Base-by-base conservation (phyloP, 768 basidiomycete genomes). In the Fibroporia radiculosa region DNA sequence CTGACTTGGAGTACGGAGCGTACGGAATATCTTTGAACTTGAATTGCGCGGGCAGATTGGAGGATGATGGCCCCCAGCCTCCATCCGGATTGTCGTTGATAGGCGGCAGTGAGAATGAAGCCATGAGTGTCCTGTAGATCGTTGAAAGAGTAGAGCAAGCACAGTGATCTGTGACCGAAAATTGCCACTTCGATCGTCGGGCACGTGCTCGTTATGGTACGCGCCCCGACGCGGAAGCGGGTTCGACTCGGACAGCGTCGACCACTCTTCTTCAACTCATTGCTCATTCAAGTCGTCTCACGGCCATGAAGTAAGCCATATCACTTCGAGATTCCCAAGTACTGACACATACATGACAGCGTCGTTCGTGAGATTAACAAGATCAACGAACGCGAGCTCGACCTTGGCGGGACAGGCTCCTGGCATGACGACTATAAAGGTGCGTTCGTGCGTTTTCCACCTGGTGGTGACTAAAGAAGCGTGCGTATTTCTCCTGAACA, bases 1-100 rank as follows among this genome's bases (percentile, higher is more conserved):
- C 96, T 28, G 90, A 83, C 79, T 99, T 99, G 67, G 92, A 92
- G 75, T 90, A 98, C 4, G 93, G 93, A 1, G 95, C 93, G 61
- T 98, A 99, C 36, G 96, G 96, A 48, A 98, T 96, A 56, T 97
- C 96, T 66, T 90, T 92, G 77, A 96, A 96, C 67, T 93, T 93
- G 70, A 95, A 97, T 51, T 91, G 83, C 35, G 84, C 73, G 1
- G 95, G 93, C 18, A 93, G 70, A 63, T 87, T 84, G 0, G 83
- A 76, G 3, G 84, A 78, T 5, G 92, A 89, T 5, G 80, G 80
- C 1, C 91, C 91, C 93, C 93, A 97, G 44, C 89, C 87, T 26
- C 89, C 91, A 56, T 93, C 92, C 29, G 84, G 83, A 66, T 90
- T 93, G 63, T 95, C 92, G 65, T 88, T 76, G 51, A 97, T 91